Evolutionary conservation across 208 protist genomes (phyloP).

Genomic region (Acanthamoeba lenticulata): DNA sequence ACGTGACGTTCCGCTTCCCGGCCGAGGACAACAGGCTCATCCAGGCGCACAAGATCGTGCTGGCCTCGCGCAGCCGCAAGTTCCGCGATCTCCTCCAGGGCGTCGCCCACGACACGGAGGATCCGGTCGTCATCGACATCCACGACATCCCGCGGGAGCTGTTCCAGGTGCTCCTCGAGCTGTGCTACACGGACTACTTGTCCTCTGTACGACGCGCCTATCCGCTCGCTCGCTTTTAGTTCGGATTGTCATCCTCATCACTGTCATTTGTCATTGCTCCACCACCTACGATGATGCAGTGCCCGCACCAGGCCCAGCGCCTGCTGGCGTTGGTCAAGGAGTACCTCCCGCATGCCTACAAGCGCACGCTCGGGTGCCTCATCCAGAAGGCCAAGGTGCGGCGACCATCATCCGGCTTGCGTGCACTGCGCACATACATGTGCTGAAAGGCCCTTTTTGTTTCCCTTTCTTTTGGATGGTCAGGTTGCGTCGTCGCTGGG

Average conservation of each 20-base stretch:
- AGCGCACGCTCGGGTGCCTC: slow-evolving; percentile 22
- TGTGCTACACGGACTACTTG: slow-evolving; percentile 51
- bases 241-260: too few species aligned
- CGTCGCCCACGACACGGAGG: background rate
- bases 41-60: slow-evolving; percentile 37
- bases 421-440: background rate
- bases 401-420: background rate
- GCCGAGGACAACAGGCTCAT: slow-evolving; percentile 3
- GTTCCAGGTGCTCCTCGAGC: slow-evolving; percentile 26
- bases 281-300: background rate
- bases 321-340: slow-evolving; percentile 33
- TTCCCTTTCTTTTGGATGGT: too few species aligned
- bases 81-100: background rate
- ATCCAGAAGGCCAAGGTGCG: slow-evolving; percentile 41
- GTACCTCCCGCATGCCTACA: slow-evolving; percentile 22
- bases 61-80: background rate
- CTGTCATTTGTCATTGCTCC: too few species aligned
- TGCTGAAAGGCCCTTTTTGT: too few species aligned
- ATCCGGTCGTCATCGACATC: slow-evolving; percentile 13
- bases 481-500: background rate
- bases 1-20: slow-evolving; percentile 53
- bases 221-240: too few species aligned
- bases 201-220: too few species aligned
- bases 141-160: background rate
- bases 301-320: background rate